phyloP scores from a whole-genome alignment of 2,329 filamentous ascomycete species.

The Epichloe scottii region DNA sequence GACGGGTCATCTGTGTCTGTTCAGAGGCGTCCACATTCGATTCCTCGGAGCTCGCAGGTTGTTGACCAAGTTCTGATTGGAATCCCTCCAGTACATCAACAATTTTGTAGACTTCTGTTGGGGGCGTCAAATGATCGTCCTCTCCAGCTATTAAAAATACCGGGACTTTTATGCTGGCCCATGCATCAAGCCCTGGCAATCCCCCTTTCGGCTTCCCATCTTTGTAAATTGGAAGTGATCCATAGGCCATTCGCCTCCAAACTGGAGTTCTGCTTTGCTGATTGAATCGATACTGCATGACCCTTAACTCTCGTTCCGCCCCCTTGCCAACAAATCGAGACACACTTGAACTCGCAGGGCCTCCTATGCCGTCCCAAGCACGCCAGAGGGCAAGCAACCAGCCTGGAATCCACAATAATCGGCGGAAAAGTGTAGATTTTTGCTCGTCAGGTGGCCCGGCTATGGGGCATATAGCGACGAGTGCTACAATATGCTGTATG shows the following conservation, averaged over 20 bases:
- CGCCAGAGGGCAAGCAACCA: conserved; percentile 67
- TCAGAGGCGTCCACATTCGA: neutral
- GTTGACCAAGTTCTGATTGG: conserved; percentile 16
- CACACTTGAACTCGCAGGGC: conserved; percentile 66
- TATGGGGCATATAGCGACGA: conserved; percentile 73
- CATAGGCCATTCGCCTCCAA: conserved; percentile 70
- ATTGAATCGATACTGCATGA: conserved; percentile 64
- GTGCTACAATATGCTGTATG: conserved; percentile 54
- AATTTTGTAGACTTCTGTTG: conserved; percentile 58
- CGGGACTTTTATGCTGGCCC: conserved; percentile 61
- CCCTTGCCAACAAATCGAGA: conserved; percentile 58
- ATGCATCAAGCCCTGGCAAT: conserved; percentile 55
- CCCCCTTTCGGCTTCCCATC: conserved; percentile 44
- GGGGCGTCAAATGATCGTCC: conserved; percentile 63
- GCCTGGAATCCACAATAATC: conserved; percentile 55
- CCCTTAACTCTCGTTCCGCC: conserved; percentile 52
- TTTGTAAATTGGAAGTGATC: conserved; percentile 50
- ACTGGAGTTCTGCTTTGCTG: conserved; percentile 70
- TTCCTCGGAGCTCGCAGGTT: neutral
- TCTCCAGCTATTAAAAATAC: conserved; percentile 70
- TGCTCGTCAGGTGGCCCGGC: conserved; percentile 48
- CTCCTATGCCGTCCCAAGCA: conserved; percentile 66
- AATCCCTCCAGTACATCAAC: conserved; percentile 23
- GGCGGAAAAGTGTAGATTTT: conserved; percentile 30
- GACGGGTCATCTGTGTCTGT: neutral